Evolutionary conservation across 805 yeast genomes (phyloP).

Genomic region (Barnettozyma populi): DNA sequence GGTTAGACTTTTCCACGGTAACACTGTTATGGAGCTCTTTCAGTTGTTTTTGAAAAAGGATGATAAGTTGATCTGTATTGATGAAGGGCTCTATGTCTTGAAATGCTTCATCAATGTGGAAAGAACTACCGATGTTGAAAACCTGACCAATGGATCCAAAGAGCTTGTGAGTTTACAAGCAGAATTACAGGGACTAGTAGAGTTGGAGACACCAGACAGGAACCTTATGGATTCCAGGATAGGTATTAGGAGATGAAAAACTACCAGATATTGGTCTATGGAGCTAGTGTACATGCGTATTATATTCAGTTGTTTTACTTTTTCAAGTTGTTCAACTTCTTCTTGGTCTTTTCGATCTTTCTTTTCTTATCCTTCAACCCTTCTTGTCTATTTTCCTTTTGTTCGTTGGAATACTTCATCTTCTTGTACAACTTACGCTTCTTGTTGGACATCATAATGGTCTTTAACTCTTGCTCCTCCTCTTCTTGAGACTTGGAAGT

Average conservation of each 20-base stretch:
- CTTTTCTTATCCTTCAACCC: constrained; percentile 63
- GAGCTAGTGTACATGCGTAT: constrained; percentile 3
- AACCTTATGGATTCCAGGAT: constrained; percentile 77
- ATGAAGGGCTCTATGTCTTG: constrained; percentile 50
- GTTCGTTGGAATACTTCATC: constrained; percentile 87
- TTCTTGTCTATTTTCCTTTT: constrained; percentile 73
- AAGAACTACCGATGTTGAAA: constrained; percentile 69
- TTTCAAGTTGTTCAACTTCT: constrained; percentile 16
- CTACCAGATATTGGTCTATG: neutral
- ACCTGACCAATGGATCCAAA: constrained; percentile 57
- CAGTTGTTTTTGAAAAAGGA: constrained; percentile 32
- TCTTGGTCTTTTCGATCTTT: constrained; percentile 52
- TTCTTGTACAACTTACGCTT: constrained; percentile 90
- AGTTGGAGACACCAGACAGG: constrained; percentile 71
- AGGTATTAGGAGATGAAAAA: constrained; percentile 7
- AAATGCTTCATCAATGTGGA: constrained; percentile 68
- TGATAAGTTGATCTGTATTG: constrained; percentile 28
- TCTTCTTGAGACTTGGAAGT: constrained; percentile 41
- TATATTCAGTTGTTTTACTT: constrained; percentile 3
- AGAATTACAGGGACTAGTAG: constrained; percentile 62
- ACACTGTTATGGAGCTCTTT: constrained; percentile 56
- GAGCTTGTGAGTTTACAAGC: constrained; percentile 58
- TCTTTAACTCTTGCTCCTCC: constrained; percentile 85
- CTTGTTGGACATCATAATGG: constrained; percentile 97
- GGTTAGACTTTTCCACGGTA: constrained; percentile 48